phyloP scores from a whole-genome alignment of 2,329 filamentous ascomycete genomes.

The Fusarium hostae region DNA sequence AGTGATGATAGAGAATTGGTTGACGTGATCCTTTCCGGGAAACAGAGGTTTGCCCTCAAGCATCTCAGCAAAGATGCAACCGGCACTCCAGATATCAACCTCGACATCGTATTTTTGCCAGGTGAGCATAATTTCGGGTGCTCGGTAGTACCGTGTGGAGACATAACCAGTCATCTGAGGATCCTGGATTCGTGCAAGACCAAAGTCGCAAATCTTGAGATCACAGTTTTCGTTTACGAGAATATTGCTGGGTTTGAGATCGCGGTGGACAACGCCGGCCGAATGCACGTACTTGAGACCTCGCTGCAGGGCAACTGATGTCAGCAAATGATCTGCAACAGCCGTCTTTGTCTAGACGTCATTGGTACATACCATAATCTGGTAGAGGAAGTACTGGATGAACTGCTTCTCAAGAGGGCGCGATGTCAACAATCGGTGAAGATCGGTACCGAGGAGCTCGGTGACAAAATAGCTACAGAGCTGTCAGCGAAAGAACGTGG shows the following conservation, averaged over 20 bases:
- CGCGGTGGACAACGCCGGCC: slow-evolving; percentile 95
- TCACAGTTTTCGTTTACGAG: slow-evolving; percentile 99
- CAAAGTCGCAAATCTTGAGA: slow-evolving; percentile 99
- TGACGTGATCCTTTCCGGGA: slow-evolving; percentile 98
- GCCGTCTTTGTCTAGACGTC: not conserved
- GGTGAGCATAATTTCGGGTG: slow-evolving; percentile 99
- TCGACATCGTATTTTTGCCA: slow-evolving; percentile 99
- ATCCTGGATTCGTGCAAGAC: slow-evolving; percentile 95
- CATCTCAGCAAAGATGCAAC: slow-evolving; percentile 99
- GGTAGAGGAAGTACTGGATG: slow-evolving; percentile 99
- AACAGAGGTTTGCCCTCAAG: slow-evolving; percentile 97
- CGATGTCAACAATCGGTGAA: slow-evolving; percentile 94
- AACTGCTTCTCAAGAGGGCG: slow-evolving; percentile 98
- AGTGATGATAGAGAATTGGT: slow-evolving; percentile 99
- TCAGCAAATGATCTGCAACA: slow-evolving; percentile 18
- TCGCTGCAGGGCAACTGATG: slow-evolving; percentile 65
- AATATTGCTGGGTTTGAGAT: slow-evolving; percentile 98
- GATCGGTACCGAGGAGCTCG: slow-evolving; percentile 94
- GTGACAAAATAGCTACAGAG: slow-evolving; percentile 90
- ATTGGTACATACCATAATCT: slow-evolving; percentile 81
- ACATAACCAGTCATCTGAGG: slow-evolving; percentile 99
- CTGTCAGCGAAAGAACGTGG: slow-evolving; percentile 31
- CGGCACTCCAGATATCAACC: slow-evolving; percentile 99
- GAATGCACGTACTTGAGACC: slow-evolving; percentile 99
- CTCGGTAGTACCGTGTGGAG: slow-evolving; percentile 97